Evolutionary conservation across 2,329 filamentous ascomycete genomes (phyloP), one percentile per base, ranked within the genome.

Genomic region (Monosporascus cannonballus): DNA sequence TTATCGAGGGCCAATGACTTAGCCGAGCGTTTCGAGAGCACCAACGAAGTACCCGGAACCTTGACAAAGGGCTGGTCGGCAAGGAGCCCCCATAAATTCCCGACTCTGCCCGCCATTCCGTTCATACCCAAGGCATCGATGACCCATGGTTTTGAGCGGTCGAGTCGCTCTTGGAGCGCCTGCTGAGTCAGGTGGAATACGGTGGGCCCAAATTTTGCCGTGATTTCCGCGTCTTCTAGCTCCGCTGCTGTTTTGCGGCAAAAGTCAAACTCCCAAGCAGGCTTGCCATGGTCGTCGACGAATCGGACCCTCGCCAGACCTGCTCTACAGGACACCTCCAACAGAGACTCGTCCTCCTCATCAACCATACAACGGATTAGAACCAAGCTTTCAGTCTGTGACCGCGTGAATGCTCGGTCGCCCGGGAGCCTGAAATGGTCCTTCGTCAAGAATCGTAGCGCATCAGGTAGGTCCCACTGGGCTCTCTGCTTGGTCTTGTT

Each of bases 401-500:
- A 9, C 34, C 46, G 20, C 37, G 59, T 18, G 24, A 67, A 64
- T 9, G 73, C 64, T 3, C 68, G 62, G 59, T 90, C 87, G 20
- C 77, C 77, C 0, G 86, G 85, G 47, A 86, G 73, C 52, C 77
- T 75, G 71, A 90, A 90, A 64, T 85, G 86, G 20, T 84, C 80
- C 58, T 89, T 82, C 58, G 81, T 81, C 50, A 81, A 77, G 69
- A 90, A 89, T 25, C 84, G 81, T 36, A 90, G 72, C 37, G 77
- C 76, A 65, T 89, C 86, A 17, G 86, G 72, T 51, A 86, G 72
- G 65, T 88, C 85, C 86, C 86, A 90, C 30, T 69, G 71, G 60
- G 83, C 87, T 63, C 87, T 83, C 59, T 89, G 59, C 78, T 74
- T 11, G 58, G 61, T 57, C 56, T 74, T 50, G 80, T 71, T 68